Evolutionary conservation across 2,329 filamentous ascomycete species (phyloP), one percentile per base, ranked within the genome.

Genomic region (Colletotrichum lupini): DNA sequence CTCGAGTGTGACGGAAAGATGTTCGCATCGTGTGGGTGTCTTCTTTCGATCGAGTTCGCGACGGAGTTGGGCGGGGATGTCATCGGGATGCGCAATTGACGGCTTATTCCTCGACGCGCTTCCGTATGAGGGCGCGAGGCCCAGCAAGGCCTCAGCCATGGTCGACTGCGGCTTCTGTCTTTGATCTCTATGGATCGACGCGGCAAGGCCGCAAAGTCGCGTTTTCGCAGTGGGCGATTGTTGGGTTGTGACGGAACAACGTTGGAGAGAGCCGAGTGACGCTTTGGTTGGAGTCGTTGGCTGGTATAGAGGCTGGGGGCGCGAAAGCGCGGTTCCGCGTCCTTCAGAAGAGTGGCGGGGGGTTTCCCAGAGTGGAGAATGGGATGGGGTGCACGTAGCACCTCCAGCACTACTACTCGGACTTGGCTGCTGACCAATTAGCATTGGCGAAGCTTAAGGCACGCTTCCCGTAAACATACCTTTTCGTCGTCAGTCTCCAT

Each of bases 1-100:
- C 74, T 88, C 85, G 64, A 89, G 82, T 2, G 81, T 86, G 22
- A 82, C 78, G 8, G 85, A 82, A 12, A 89, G 79, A 75, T 88
- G 87, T 66, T 89, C 84, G 53, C 87, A 88, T 60, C 85, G 86
- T 24, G 82, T 87, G 12, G 84, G 81, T 5, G 85, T 85, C 22
- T 83, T 82, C 73, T 86, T 89, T 22, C 80, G 78, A 6, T 80
- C 77, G 58, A 90, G 78, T 0, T 84, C 73, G 8, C 78, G 76
- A 49, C 82, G 82, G 28, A 91, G 79, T n/a, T 84, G 84, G 26
- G 76, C 75, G 74, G 86, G 83, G 7, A 91, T 79, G 32, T 90
- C 87, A 22, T 86, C 83, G 57, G 83, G 72, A 6, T 84, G 85
- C 63, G 69, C 76, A 78, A 84, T 85, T 12, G 77, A 70, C 26